Percentiles rank a stretch among this genome's conserved stretches.
These are phyloP conservation scores for Lomentospora prolificans DNA, from an alignment of 2,329 filamentous ascomycete genomes.

Conservation along the genomic window DNA sequence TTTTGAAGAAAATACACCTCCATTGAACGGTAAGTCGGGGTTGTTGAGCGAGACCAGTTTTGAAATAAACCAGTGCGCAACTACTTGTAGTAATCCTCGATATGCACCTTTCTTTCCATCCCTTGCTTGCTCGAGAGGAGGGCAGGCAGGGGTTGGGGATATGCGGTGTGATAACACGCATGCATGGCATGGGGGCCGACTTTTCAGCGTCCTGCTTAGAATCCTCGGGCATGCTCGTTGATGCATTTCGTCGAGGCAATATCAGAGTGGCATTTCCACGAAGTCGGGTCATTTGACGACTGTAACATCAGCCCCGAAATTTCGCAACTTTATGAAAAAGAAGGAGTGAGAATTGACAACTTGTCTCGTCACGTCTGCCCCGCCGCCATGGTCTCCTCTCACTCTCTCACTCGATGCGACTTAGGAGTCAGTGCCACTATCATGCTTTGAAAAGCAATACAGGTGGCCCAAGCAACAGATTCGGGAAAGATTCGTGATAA, in stretches of 20 bases:
- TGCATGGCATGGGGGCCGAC: too few species aligned
- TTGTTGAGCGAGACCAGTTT: too few species aligned
- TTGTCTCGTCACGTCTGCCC: not conserved
- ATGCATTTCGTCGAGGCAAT: not conserved
- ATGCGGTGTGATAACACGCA: not conserved
- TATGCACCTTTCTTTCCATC: not conserved
- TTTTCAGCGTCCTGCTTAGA: too few species aligned
- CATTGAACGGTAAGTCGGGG: too few species aligned
- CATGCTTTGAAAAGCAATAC: not conserved
- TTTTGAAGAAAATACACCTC: too few species aligned
- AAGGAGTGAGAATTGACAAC: not conserved
- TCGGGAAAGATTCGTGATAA: not conserved
- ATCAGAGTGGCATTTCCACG: not conserved
- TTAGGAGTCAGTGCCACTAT: not conserved
- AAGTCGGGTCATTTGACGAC: not conserved
- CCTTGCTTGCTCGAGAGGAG: not conserved
- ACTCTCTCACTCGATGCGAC: not conserved
- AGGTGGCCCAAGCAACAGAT: not conserved
- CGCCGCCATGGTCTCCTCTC: not conserved
- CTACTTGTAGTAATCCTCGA: too few species aligned
- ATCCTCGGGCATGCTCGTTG: too few species aligned
- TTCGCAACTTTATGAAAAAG: not conserved
- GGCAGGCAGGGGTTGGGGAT: not conserved
- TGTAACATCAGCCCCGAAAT: not conserved
- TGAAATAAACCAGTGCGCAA: too few species aligned